A percentile compares a stretch with the other conserved stretches of the same genome.
These are phyloP conservation scores for Phellinidium pouzarii DNA, from an alignment of 1,284 basidiomycete genomes.

Conservation along the genomic window DNA sequence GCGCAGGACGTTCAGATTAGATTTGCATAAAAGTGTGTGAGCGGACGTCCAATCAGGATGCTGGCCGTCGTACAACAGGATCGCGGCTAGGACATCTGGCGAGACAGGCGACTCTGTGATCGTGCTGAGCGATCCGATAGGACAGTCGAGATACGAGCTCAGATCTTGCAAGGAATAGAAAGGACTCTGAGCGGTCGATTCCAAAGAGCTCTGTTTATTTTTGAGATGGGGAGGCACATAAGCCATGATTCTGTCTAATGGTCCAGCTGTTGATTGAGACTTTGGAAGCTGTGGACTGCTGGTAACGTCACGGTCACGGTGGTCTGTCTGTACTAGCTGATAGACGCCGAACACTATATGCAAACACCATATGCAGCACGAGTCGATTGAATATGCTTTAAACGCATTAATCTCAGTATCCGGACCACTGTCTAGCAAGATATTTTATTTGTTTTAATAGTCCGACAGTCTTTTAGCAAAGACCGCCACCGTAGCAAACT, in stretches of 20 bases:
- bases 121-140: background rate
- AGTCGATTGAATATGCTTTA: too few species aligned
- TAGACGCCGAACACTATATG: too few species aligned
- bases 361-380: too few species aligned
- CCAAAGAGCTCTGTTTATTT: background rate
- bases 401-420: too few species aligned
- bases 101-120: background rate
- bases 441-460: too few species aligned
- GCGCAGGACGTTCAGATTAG: conserved; percentile 11
- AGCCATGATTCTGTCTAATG: conserved; percentile 2
- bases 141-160: background rate
- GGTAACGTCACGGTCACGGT: too few species aligned
- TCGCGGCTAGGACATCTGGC: background rate
- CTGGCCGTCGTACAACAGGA: conserved; percentile 9
- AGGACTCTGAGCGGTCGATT: background rate
- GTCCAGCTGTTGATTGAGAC: background rate
- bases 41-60: conserved; percentile 12
- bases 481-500: too few species aligned
- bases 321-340: too few species aligned
- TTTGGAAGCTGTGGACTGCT: background rate
- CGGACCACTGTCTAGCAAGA: too few species aligned
- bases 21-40: conserved; percentile 14
- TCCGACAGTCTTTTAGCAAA: too few species aligned
- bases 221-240: conserved; percentile 12
- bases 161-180: conserved; percentile 2